Evolutionary conservation across 495 filamentous ascomycete species (phyloP), one percentile per base, ranked within the genome.

Genomic region (Aspergillus avenaceus): DNA sequence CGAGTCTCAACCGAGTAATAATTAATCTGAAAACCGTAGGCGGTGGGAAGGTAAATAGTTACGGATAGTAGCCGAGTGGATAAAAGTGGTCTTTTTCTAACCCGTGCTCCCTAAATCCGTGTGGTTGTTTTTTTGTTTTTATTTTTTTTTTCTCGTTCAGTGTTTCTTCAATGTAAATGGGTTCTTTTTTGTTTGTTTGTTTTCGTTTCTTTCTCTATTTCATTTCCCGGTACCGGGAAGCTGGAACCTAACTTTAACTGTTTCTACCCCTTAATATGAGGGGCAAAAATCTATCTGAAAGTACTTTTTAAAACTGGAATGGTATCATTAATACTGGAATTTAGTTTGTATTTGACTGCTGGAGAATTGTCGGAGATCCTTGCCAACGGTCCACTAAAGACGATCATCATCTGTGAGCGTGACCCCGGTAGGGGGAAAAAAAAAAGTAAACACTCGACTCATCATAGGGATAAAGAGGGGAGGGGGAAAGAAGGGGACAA

Each of bases 301-400:
- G n/a, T n/a, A n/a, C n/a, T n/a, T n/a, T n/a, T n/a, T n/a, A n/a
- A n/a, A n/a, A n/a, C n/a, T n/a, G n/a, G n/a, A n/a, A n/a, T 38
- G 34, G 34, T 38, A 38, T 38, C 21, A 8, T 38, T 5, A 38
- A 19, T 38, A 38, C 34, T 2, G 21, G 18, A 38, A 16, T 9
- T n/a, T 16, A n/a, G n/a, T n/a, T n/a, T n/a, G n/a, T n/a, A n/a
- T n/a, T n/a, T n/a, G n/a, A n/a, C n/a, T n/a, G n/a, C n/a, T 38
- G 34, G 34, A 38, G 34, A 38, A 38, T 38, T 18, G 34, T 38
- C 16, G 34, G 34, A 38, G 34, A 38, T 38, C 34, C n/a, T 38
- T 21, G 34, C n/a, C 6, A 38, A 38, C 16, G 34, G 16, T 38
- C 34, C 34, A 38, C 16, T 18, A 38, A 19, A 38, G 34, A 16